Evolutionary conservation across 139 green algal genomes (phyloP).

Genomic region (Tetradesmus lagerheimii): DNA sequence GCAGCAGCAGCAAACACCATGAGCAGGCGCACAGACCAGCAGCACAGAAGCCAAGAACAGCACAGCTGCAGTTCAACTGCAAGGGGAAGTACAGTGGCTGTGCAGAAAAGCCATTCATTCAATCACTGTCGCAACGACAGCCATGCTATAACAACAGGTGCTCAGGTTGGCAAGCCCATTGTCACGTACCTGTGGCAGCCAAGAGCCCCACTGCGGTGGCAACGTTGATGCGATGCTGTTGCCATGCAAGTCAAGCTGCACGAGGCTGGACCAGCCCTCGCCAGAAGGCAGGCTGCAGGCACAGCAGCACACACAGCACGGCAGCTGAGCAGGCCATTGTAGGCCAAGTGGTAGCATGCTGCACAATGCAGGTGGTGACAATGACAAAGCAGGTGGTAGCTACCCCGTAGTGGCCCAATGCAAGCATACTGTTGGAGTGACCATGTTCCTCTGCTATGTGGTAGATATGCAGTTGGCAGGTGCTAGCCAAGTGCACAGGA

Average conservation of each 20-base stretch:
- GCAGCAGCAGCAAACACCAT: neutral
- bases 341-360: no score
- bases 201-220: neutral
- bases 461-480: no score
- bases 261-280: neutral
- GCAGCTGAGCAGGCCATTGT: neutral
- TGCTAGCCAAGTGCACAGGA: no score
- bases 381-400: neutral
- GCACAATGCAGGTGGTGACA: no score
- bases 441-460: neutral
- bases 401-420: neutral
- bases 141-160: no score
- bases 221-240: neutral
- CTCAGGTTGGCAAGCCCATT: neutral
- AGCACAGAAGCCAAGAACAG: neutral
- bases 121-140: no score
- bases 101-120: no score
- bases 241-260: neutral
- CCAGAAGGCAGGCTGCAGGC: conserved; percentile 12
- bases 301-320: neutral
- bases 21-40: neutral
- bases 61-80: neutral
- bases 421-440: neutral
- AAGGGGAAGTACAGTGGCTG: no score
- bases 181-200: neutral